These are phyloP conservation scores for Curvularia hawaiiensis DNA, from an alignment of 2,329 filamentous ascomycete species.

Conservation along the genomic window DNA sequence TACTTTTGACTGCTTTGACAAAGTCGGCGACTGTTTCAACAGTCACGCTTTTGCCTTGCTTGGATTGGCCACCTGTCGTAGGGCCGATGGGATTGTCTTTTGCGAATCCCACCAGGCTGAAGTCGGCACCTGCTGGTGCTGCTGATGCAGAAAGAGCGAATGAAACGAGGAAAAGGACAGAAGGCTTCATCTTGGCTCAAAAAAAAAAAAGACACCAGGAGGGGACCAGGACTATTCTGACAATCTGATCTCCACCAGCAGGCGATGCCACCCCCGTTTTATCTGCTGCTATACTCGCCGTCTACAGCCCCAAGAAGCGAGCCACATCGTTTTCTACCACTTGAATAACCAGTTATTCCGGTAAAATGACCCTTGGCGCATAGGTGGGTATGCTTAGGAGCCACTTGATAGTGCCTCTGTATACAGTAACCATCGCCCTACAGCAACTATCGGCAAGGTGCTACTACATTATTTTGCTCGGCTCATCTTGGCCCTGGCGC, in stretches of 20 bases:
- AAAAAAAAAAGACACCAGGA: not conserved
- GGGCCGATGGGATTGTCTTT: conserved; percentile 43
- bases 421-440: conserved; percentile 3
- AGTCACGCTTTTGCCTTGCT: conserved; percentile 34
- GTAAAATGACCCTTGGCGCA: conserved; percentile 14
- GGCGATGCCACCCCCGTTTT: conserved; percentile 2
- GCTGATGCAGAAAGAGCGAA: conserved; percentile 26
- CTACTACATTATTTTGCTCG: conserved; percentile 8
- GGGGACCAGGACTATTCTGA: not conserved
- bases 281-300: not conserved
- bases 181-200: conserved; percentile 34
- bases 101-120: conserved; percentile 38
- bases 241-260: not conserved
- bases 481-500: conserved; percentile 14
- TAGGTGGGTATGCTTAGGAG: conserved; percentile 4
- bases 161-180: conserved; percentile 25
- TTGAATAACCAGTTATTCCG: conserved; percentile 19
- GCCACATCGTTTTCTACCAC: not conserved
- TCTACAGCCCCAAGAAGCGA: not conserved
- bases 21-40: conserved; percentile 37
- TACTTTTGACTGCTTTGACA: conserved; percentile 33
- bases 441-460: not conserved
- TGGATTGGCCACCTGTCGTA: conserved; percentile 41
- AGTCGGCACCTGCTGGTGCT: conserved; percentile 28
- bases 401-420: conserved; percentile 3